phyloP scores from a whole-genome alignment of 179 eudicot species.

The Vitellaria paradoxa region DNA sequence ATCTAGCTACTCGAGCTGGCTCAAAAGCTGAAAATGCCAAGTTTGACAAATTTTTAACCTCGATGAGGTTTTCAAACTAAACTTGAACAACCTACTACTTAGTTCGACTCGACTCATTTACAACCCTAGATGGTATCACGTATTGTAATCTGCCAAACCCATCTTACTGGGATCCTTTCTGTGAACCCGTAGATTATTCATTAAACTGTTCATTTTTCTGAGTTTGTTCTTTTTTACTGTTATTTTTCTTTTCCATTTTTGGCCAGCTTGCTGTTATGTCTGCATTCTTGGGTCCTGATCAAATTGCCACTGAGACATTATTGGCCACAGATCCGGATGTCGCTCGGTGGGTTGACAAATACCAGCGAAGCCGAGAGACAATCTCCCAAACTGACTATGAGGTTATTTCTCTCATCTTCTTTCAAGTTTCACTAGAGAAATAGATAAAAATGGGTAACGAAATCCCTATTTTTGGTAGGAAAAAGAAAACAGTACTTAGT shows the following conservation, averaged over 20 bases:
- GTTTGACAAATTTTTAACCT: no score
- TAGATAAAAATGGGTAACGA: background rate
- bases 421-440: background rate
- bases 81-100: no score
- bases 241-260: background rate
- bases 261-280: conserved; percentile 90
- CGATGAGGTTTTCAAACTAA: no score
- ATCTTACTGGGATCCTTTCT: no score
- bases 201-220: background rate
- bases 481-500: background rate
- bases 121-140: no score
- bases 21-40: no score
- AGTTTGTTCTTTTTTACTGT: background rate
- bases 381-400: conserved; percentile 91
- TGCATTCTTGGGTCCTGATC: conserved; percentile 91
- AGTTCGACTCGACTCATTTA: no score
- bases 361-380: conserved; percentile 96
- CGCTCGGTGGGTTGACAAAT: conserved; percentile 88
- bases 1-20: no score
- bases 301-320: conserved; percentile 61
- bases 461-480: background rate
- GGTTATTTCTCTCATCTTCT: conserved; percentile 32
- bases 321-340: conserved; percentile 83
- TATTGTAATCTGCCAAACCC: no score
- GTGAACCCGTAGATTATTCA: background rate